These are phyloP conservation scores for Blastocystis sp. DNA, from an alignment of 352 stramenopile species.

Conservation along the genomic window DNA sequence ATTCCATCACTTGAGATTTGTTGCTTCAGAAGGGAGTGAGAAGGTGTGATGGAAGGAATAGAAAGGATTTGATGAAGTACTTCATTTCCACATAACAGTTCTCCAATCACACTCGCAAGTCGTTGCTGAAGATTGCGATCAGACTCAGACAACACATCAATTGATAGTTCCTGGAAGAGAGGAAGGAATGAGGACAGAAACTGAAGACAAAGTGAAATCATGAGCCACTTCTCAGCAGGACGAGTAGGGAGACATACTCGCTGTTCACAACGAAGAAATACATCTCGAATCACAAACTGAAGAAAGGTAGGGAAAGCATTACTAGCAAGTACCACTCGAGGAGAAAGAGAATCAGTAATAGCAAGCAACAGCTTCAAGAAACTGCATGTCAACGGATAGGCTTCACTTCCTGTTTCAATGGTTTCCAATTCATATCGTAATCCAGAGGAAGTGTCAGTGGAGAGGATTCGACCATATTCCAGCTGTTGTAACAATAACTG, in stretches of 20 bases:
- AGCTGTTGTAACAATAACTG: constrained; percentile 18
- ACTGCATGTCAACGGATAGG: constrained; percentile 13
- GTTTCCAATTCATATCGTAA: constrained; percentile 29
- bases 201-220: neutral
- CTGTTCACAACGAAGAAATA: neutral
- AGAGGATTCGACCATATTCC: constrained; percentile 24
- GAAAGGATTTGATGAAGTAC: neutral
- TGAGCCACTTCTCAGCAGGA: constrained; percentile 3
- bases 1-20: neutral
- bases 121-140: neutral
- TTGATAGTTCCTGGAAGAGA: neutral
- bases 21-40: neutral
- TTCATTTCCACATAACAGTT: neutral
- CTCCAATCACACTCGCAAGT: neutral
- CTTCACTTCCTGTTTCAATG: neutral
- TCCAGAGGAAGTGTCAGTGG: neutral
- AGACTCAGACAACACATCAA: neutral
- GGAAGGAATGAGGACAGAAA: neutral
- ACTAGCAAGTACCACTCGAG: neutral
- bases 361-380: constrained; percentile 11
- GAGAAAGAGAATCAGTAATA: neutral
- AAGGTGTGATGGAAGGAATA: neutral
- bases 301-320: neutral
- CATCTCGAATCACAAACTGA: neutral
- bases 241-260: neutral